A percentile compares a stretch with the other conserved stretches of the same genome.
phyloP scores from a whole-genome alignment of 306 rosid species.

The Gleditsia sinensis region DNA sequence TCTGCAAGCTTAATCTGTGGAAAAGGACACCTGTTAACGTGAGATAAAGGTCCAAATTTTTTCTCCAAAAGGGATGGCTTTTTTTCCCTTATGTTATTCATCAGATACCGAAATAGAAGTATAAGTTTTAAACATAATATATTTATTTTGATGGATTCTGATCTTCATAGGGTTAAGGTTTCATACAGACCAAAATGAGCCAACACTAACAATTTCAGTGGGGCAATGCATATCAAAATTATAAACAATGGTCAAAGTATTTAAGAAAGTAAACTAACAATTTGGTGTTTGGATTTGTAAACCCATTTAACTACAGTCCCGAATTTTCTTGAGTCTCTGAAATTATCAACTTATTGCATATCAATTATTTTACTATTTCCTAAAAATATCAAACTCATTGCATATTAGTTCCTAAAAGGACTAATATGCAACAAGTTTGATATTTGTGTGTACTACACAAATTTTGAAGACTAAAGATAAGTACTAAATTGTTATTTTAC shows the following conservation, averaged over 20 bases:
- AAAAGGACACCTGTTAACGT: conserved; percentile 20
- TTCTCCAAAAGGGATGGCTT: background rate
- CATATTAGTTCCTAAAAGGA: no score
- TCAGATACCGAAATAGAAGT: background rate
- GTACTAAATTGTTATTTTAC: no score
- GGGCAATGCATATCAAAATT: background rate
- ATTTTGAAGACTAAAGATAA: no score
- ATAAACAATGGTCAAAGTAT: background rate
- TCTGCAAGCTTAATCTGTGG: conserved; percentile 90
- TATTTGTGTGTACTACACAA: no score
- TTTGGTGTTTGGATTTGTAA: no score
- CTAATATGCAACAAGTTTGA: no score
- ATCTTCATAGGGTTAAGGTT: background rate
- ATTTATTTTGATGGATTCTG: background rate
- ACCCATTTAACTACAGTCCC: no score
- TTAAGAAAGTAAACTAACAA: no score
- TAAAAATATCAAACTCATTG: no score
- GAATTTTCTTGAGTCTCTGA: no score
- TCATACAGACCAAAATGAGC: conserved; percentile 26
- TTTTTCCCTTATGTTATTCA: background rate
- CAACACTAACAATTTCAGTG: background rate
- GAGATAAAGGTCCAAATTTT: background rate
- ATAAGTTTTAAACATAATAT: background rate
- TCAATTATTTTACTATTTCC: no score
- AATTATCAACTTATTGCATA: no score